These are phyloP conservation scores for Anacardium occidentale DNA, from an alignment of 345 rosid species.

Conservation along the genomic window DNA sequence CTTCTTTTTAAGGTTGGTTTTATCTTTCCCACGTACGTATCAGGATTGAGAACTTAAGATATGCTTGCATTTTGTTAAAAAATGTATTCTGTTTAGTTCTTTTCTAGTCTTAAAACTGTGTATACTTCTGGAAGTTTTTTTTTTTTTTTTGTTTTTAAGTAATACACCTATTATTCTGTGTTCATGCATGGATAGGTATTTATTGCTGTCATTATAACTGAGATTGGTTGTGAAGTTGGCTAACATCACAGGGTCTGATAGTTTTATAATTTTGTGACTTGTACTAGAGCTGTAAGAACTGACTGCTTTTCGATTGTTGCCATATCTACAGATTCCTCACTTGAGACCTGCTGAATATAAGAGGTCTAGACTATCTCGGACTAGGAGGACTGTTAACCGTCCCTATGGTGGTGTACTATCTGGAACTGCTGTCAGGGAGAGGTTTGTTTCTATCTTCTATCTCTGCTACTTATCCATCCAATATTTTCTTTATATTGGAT, in stretches of 20 bases:
- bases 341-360: slow-evolving; percentile 41
- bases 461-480: background rate
- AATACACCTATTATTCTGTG: background rate
- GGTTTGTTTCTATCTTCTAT: slow-evolving; percentile 18
- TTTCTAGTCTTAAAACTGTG: background rate
- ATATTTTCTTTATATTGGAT: background rate
- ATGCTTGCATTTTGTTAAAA: too few species aligned
- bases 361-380: slow-evolving; percentile 37
- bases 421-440: slow-evolving; percentile 39
- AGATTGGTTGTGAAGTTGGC: background rate
- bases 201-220: background rate
- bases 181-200: background rate
- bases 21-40: too few species aligned
- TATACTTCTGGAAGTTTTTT: background rate
- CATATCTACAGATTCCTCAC: slow-evolving; percentile 30
- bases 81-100: too few species aligned
- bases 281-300: background rate
- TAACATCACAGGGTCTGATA: background rate
- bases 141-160: too few species aligned
- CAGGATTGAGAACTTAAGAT: too few species aligned
- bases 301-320: background rate
- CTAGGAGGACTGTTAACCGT: slow-evolving; percentile 39
- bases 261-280: background rate
- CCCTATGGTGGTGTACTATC: slow-evolving; percentile 42
- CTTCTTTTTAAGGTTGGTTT: too few species aligned